Evolutionary conservation across 2,329 filamentous ascomycete species (phyloP).

Genomic region (Claviceps pusilla): DNA sequence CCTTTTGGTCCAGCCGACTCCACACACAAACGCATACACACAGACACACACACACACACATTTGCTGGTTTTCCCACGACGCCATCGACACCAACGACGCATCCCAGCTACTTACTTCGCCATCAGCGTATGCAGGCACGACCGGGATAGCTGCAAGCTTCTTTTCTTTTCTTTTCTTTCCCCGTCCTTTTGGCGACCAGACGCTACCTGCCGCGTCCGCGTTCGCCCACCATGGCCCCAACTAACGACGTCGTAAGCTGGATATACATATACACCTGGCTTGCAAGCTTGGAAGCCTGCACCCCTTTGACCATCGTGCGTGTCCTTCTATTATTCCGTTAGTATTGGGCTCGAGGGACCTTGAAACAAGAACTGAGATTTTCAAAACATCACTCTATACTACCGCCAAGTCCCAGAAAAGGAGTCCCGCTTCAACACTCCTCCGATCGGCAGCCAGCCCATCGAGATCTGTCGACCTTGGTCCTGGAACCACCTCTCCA

Average conservation of each 20-base stretch:
- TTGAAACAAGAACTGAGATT: constrained; percentile 8
- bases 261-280: neutral
- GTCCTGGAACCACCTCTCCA: constrained; percentile 9
- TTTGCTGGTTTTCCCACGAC: neutral
- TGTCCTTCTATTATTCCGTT: neutral
- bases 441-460: constrained; percentile 9
- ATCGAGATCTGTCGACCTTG: constrained; percentile 14
- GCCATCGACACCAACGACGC: neutral
- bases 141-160: neutral
- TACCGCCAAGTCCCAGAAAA: constrained; percentile 11
- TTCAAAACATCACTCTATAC: constrained; percentile 14
- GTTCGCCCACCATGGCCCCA: neutral
- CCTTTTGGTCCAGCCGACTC: neutral
- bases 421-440: constrained; percentile 8
- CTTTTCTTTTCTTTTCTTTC: neutral
- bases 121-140: constrained; percentile 2
- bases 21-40: neutral
- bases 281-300: constrained; percentile 3
- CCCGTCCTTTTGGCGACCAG: neutral
- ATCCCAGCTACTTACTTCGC: constrained; percentile 1
- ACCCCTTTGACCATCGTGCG: constrained; percentile 3
- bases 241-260: neutral
- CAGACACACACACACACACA: neutral
- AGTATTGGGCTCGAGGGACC: constrained; percentile 8
- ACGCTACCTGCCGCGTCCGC: neutral